phyloP scores from a whole-genome alignment of 208 protist genomes.

The Trypanosoma scelopori region DNA sequence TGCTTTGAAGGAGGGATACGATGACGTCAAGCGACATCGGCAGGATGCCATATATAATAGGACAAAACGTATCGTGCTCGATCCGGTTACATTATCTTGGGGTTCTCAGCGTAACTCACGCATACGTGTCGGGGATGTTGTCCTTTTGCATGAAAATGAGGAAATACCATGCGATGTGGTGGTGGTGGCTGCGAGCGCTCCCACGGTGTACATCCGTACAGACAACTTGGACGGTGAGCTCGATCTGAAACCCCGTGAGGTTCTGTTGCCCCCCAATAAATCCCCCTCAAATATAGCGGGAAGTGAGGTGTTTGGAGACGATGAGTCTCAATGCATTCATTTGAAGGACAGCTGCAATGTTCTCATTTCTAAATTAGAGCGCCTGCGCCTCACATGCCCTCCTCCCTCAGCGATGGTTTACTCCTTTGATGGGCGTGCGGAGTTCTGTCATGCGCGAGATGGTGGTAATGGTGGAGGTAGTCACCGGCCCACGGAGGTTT shows the following conservation, averaged over 20 bases:
- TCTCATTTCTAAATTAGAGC: slow-evolving; percentile 23
- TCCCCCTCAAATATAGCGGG: neutral
- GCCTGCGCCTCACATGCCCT: slow-evolving; percentile 54
- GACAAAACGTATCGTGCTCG: slow-evolving; percentile 43
- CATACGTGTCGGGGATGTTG: slow-evolving; percentile 86
- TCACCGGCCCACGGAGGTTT: slow-evolving; percentile 19
- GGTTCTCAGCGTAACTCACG: slow-evolving; percentile 37
- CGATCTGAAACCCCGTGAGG: slow-evolving; percentile 88
- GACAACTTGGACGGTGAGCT: slow-evolving; percentile 95
- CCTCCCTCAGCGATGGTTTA: slow-evolving; percentile 84
- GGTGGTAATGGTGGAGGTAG: neutral
- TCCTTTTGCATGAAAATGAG: slow-evolving; percentile 65
- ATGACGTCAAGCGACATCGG: slow-evolving; percentile 90
- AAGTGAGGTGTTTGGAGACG: neutral
- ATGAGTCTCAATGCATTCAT: slow-evolving; percentile 11
- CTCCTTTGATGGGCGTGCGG: slow-evolving; percentile 76
- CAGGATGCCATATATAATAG: slow-evolving; percentile 85
- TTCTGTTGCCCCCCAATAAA: slow-evolving; percentile 34
- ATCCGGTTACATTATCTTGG: slow-evolving; percentile 30
- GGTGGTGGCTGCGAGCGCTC: slow-evolving; percentile 42
- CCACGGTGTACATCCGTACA: slow-evolving; percentile 85
- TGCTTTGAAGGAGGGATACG: slow-evolving; percentile 93
- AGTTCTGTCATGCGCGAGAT: slow-evolving; percentile 22
- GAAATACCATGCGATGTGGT: slow-evolving; percentile 93
- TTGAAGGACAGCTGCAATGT: slow-evolving; percentile 26